Evolutionary conservation across 805 yeast species (phyloP).

Genomic region (Schwanniomyces pseudopolymorphus): DNA sequence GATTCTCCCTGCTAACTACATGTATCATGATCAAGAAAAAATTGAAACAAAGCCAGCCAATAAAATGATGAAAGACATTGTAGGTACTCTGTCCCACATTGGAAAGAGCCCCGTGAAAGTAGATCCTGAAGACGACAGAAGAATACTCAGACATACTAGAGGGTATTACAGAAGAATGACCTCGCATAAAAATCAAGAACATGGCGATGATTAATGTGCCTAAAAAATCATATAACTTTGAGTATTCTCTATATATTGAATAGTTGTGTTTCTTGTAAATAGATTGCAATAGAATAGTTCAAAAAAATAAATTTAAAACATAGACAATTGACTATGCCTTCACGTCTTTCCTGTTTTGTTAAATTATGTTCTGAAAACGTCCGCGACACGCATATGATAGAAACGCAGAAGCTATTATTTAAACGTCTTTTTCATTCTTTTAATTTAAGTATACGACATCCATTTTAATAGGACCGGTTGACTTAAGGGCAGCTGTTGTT

Average conservation of each 20-base stretch:
- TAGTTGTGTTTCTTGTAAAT: background rate
- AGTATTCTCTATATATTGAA: background rate
- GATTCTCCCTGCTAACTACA: slow-evolving; percentile 35
- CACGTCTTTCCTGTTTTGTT: background rate
- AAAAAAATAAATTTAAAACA: background rate
- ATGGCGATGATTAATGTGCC: background rate
- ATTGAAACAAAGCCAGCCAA: slow-evolving; percentile 13
- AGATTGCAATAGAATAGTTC: background rate
- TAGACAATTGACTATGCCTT: background rate
- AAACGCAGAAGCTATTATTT: background rate
- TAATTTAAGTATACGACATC: background rate
- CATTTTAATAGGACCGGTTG: background rate
- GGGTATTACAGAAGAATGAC: slow-evolving; percentile 31
- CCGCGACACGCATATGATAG: slow-evolving; percentile 1
- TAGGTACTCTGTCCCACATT: slow-evolving; percentile 12
- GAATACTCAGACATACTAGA: slow-evolving; percentile 35
- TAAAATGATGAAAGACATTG: slow-evolving; percentile 33
- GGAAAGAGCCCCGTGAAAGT: slow-evolving; percentile 17
- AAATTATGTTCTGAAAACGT: background rate
- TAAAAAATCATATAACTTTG: background rate
- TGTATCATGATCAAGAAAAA: slow-evolving; percentile 25
- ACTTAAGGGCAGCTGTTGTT: background rate
- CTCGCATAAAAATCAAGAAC: background rate
- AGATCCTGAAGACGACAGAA: slow-evolving; percentile 30
- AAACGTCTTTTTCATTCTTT: background rate